phyloP scores from a whole-genome alignment of 2,329 filamentous ascomycete species.

The Fusarium nanum region DNA sequence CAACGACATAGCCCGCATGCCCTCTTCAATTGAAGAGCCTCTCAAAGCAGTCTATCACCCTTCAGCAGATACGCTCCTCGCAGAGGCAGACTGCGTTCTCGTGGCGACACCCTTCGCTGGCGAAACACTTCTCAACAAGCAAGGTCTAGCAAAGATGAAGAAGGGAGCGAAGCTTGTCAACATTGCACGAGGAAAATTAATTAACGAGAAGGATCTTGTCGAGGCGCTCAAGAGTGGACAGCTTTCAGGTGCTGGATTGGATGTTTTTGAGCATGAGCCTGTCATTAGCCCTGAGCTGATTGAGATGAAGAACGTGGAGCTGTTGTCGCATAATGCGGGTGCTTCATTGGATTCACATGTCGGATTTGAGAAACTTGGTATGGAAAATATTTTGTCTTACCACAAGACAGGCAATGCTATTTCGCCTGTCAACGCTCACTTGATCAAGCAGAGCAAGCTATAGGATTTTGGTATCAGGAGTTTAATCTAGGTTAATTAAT shows the following conservation, averaged over 20 bases:
- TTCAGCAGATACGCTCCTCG: slow-evolving; percentile 37
- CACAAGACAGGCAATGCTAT: slow-evolving; percentile 40
- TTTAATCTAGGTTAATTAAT: background rate
- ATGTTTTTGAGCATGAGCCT: slow-evolving; percentile 79
- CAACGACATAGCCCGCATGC: slow-evolving; percentile 44
- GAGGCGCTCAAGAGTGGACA: slow-evolving; percentile 70
- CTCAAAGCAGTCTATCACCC: slow-evolving; percentile 40
- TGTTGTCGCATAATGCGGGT: slow-evolving; percentile 44
- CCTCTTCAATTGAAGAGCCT: slow-evolving; percentile 16
- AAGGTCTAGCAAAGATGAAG: slow-evolving; percentile 77
- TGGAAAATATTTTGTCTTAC: slow-evolving; percentile 45
- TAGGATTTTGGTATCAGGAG: slow-evolving; percentile 1
- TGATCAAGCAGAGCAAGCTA: slow-evolving; percentile 44
- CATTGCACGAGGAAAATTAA: slow-evolving; percentile 77
- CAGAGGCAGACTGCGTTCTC: slow-evolving; percentile 43
- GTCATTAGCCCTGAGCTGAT: slow-evolving; percentile 44
- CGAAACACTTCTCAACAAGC: slow-evolving; percentile 52
- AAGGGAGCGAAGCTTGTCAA: slow-evolving; percentile 75
- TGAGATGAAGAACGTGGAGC: slow-evolving; percentile 45
- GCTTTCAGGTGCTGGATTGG: slow-evolving; percentile 73
- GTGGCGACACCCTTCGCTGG: slow-evolving; percentile 44
- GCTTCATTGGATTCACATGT: slow-evolving; percentile 44
- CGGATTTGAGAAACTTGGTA: slow-evolving; percentile 43
- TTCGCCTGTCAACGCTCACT: slow-evolving; percentile 43
- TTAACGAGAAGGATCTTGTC: slow-evolving; percentile 77